Conservation (phyloP, 2,329 filamentous ascomycete genomes). For the Clarireedia homoeocarpa region DNA sequence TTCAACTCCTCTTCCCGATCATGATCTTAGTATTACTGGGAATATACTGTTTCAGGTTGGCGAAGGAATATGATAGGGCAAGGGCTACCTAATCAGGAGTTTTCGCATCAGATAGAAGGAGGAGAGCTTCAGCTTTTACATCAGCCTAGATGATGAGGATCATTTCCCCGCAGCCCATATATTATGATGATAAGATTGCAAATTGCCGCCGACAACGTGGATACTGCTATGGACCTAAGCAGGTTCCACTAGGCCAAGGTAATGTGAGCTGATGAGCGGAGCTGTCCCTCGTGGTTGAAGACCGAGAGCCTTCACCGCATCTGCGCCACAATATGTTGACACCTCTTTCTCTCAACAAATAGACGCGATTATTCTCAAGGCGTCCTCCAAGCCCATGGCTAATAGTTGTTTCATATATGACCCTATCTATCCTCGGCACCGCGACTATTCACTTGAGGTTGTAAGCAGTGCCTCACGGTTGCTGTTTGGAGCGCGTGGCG, state of each 20-base stretch:
- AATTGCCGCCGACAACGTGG: conserved; percentile 4
- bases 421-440: not conserved
- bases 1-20: not conserved
- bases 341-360: not conserved
- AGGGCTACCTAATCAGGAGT: not conserved
- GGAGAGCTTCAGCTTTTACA: not conserved
- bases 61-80: not conserved
- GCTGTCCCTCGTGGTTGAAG: not conserved
- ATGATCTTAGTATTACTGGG: not conserved
- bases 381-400: not conserved
- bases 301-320: not conserved
- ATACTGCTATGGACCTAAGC: not conserved
- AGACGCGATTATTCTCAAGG: not conserved
- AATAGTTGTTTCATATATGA: not conserved
- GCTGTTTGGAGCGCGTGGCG: not conserved
- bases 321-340: not conserved
- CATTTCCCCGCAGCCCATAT: conserved; percentile 3
- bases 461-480: conserved; percentile 2
- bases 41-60: not conserved
- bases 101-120: not conserved
- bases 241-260: not conserved
- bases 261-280: not conserved
- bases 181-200: conserved; percentile 1
- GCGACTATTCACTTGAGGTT: not conserved
- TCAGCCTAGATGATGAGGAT: conserved; percentile 3